Evolutionary conservation across 257 asterid species (phyloP).

Genomic region (Echites panduratus): DNA sequence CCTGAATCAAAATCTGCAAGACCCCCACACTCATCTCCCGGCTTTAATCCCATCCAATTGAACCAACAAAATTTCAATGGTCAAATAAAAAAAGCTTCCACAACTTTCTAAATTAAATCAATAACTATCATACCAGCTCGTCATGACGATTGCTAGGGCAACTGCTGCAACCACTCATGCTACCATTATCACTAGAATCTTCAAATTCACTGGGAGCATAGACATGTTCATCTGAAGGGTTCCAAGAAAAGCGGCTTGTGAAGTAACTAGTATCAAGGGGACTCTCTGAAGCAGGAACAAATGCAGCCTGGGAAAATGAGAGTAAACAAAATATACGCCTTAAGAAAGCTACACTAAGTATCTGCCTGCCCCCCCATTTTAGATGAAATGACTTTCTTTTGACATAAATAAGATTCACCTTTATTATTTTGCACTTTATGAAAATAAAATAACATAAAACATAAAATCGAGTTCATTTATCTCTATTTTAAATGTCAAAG

Average conservation of each 20-base stretch:
- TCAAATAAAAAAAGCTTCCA: neutral
- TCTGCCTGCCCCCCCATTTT: neutral
- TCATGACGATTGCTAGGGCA: slow-evolving; percentile 91
- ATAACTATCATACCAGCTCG: slow-evolving; percentile 50
- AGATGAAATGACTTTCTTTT: neutral
- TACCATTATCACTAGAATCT: slow-evolving; percentile 73
- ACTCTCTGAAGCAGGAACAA: slow-evolving; percentile 90
- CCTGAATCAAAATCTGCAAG: slow-evolving; percentile 61
- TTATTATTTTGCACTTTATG: neutral
- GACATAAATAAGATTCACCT: neutral
- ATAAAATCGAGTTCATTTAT: neutral
- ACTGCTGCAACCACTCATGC: slow-evolving; percentile 82
- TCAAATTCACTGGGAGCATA: slow-evolving; percentile 81
- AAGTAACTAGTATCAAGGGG: slow-evolving; percentile 94
- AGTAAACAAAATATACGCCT: neutral
- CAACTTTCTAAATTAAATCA: neutral
- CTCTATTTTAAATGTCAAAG: neutral
- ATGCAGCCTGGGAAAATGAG: slow-evolving; percentile 65
- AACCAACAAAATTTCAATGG: neutral
- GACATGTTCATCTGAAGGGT: slow-evolving; percentile 82
- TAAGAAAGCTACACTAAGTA: neutral
- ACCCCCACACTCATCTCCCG: slow-evolving; percentile 77
- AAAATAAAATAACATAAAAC: neutral
- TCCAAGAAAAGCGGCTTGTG: slow-evolving; percentile 93
- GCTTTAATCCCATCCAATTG: slow-evolving; percentile 20